Evolutionary conservation across 257 asterid genomes (phyloP), one percentile per base, ranked within the genome.

Genomic region (Solanum infundibuliforme): DNA sequence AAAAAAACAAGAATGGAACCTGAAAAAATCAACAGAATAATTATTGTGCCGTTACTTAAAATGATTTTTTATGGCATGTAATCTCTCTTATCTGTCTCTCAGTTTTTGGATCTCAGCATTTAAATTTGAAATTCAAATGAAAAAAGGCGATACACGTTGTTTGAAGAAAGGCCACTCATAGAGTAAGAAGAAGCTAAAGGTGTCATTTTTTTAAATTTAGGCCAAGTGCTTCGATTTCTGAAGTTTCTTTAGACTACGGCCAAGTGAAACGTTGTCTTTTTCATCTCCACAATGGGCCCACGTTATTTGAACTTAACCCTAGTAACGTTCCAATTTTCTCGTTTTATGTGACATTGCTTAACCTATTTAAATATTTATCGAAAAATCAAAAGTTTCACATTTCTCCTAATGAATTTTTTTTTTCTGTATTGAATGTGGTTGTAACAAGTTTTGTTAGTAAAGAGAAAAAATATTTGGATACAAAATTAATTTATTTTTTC

Each of bases 51-150:
- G 38, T 69, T 83, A 77, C 29, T 86, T 71, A 68, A 71, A 69
- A 89, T 88, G 62, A 23, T 69, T 21, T 46, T 68, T 68, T 31
- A 21, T 86, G 86, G 76, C 23, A 21, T 88, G 87, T 86, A 84
- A 43, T 5, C 36, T 39, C 25, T 43, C 66, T 27, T 43, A 34
- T 72, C 46, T 34, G 25, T 8, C 81, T 31, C 8, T 72, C 81
- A 0, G 10, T 35, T 74, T 58, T 35, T 36, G 18, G 31, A 74
- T 65, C 32, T 60, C 39, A 85, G 75, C 20, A 43, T 89, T 84
- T 81, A 89, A 92, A 90, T 93, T 95, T 93, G 97, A 96, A 96
- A 92, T 96, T 96, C 98, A 93, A 96, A 94, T 91, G 89, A 90
- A 91, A 92, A 92, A 31, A 31, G 3, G 83, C 14, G 83, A 27